These are phyloP conservation scores for Betula pendula DNA, from an alignment of 306 rosid species.

Conservation along the genomic window DNA sequence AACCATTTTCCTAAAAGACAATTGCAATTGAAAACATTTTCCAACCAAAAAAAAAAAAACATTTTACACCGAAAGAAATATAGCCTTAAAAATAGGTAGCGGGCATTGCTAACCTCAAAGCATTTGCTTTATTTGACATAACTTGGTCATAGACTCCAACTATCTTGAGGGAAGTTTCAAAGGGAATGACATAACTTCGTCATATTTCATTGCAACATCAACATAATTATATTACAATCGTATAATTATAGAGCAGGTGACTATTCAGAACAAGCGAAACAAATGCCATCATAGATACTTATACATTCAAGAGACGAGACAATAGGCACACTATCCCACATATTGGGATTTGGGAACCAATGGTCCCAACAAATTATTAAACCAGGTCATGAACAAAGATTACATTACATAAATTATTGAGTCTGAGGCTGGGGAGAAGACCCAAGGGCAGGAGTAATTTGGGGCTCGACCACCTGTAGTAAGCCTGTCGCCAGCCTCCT, in stretches of 20 bases:
- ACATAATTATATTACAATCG: too few species aligned
- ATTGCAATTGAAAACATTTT: too few species aligned
- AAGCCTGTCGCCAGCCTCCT: constrained; percentile 52
- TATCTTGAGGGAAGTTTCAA: too few species aligned
- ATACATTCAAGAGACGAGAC: not conserved
- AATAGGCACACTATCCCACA: not conserved
- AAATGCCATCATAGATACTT: not conserved
- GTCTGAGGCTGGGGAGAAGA: constrained; percentile 39
- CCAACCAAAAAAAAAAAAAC: too few species aligned
- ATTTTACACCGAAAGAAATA: too few species aligned
- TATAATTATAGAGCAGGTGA: not conserved
- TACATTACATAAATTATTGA: constrained; percentile 23
- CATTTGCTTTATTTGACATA: too few species aligned
- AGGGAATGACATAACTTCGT: too few species aligned
- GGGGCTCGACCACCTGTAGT: constrained; percentile 64
- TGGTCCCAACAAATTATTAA: not conserved
- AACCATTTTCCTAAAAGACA: too few species aligned
- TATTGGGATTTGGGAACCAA: not conserved
- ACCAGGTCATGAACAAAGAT: constrained; percentile 4
- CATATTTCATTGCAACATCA: too few species aligned
- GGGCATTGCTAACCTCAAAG: too few species aligned
- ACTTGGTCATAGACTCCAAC: too few species aligned
- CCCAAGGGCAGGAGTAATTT: constrained; percentile 31
- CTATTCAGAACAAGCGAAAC: not conserved
- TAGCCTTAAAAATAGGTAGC: too few species aligned